phyloP scores from a whole-genome alignment of 345 rosid species.

The Rhizophora apiculata region DNA sequence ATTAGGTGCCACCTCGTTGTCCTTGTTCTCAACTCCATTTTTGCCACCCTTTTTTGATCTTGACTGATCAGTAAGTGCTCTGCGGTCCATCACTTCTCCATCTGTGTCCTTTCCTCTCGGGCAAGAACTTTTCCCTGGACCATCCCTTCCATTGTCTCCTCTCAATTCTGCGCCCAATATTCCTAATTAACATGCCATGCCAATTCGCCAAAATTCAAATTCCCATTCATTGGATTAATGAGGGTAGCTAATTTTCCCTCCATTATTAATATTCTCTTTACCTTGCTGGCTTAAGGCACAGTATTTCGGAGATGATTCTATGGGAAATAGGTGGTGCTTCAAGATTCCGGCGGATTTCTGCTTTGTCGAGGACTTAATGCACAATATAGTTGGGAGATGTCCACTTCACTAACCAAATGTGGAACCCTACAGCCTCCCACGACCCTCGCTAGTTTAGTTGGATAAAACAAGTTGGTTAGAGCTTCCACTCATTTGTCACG shows the following conservation, averaged over 20 bases:
- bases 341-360: constrained; percentile 23
- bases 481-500: constrained; percentile 29
- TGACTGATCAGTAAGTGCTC: constrained; percentile 29
- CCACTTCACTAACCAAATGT: constrained; percentile 5
- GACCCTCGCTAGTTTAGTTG: constrained; percentile 14
- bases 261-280: too few species aligned
- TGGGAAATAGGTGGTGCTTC: background rate
- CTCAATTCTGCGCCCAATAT: background rate
- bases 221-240: background rate
- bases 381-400: constrained; percentile 16
- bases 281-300: too few species aligned
- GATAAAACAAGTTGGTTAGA: constrained; percentile 29
- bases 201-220: constrained; percentile 4
- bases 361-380: constrained; percentile 14
- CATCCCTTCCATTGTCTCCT: constrained; percentile 9
- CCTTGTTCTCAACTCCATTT: constrained; percentile 28
- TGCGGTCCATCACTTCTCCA: constrained; percentile 26
- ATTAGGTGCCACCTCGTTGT: constrained; percentile 60
- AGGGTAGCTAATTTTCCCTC: too few species aligned
- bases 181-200: constrained; percentile 7
- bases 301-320: background rate
- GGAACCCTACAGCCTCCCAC: constrained; percentile 12
- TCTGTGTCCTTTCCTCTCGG: constrained; percentile 14
- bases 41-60: constrained; percentile 22
- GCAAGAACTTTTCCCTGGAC: constrained; percentile 11